These are phyloP conservation scores for Sugiyamaella americana DNA, from an alignment of 805 yeast genomes.

Conservation along the genomic window DNA sequence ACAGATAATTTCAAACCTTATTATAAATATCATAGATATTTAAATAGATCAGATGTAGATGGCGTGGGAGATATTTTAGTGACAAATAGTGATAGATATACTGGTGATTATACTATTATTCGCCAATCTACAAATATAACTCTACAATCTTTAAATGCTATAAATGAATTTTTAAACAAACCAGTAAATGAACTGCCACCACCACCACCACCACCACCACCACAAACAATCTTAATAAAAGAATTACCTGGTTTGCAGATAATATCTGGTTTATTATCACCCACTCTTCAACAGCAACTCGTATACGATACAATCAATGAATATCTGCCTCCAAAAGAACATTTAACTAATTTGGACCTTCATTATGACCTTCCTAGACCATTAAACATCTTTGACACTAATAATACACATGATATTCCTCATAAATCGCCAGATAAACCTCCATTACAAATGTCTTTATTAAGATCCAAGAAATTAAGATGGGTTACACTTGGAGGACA, in stretches of 20 bases:
- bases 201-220: neutral
- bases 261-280: constrained; percentile 22
- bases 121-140: neutral
- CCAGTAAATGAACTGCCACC: too few species aligned
- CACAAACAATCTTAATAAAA: constrained; percentile 3
- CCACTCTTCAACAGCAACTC: constrained; percentile 27
- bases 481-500: constrained; percentile 45
- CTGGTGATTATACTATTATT: neutral
- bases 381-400: constrained; percentile 24
- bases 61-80: neutral
- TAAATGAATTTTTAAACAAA: too few species aligned
- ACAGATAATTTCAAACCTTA: constrained; percentile 24
- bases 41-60: constrained; percentile 12
- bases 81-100: constrained; percentile 7
- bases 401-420: neutral
- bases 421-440: constrained; percentile 16
- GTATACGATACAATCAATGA: constrained; percentile 28
- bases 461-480: constrained; percentile 31
- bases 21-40: constrained; percentile 22
- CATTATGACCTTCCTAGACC: constrained; percentile 31
- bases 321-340: constrained; percentile 30
- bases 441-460: constrained; percentile 12
- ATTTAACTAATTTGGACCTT: constrained; percentile 28
- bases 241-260: constrained; percentile 35
- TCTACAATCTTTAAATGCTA: neutral